Percentiles rank a stretch among this genome's conserved stretches.
phyloP scores from a whole-genome alignment of 805 yeast genomes.

The Peterozyma toletana region DNA sequence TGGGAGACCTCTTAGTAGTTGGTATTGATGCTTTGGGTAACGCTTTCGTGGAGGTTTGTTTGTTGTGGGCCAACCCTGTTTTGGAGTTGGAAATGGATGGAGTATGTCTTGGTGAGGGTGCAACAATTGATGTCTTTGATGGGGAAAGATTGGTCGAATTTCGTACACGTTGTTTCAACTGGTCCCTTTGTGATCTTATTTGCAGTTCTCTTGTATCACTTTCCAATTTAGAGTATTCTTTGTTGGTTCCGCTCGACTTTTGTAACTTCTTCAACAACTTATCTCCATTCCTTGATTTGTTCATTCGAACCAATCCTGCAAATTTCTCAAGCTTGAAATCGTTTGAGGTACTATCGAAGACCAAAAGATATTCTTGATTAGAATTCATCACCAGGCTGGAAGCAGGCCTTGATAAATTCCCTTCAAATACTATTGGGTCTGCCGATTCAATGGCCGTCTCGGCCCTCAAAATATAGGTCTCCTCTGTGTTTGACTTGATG shows the following conservation, averaged over 20 bases:
- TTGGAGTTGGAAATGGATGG: background rate
- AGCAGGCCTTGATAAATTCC: conserved; percentile 8
- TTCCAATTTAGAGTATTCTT: background rate
- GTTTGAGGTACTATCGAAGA: conserved; percentile 18
- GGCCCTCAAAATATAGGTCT: conserved; percentile 15
- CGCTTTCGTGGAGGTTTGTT: background rate
- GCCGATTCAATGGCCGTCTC: conserved; percentile 13
- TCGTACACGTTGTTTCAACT: background rate
- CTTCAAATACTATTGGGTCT: conserved; percentile 21
- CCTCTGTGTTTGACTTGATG: conserved; percentile 6
- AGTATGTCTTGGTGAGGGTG: background rate
- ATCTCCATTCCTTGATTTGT: conserved; percentile 22
- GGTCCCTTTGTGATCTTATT: background rate
- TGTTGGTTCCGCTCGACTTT: background rate
- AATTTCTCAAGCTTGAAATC: conserved; percentile 19
- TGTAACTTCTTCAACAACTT: conserved; percentile 11
- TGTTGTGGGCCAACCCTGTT: background rate
- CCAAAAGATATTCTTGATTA: conserved; percentile 15
- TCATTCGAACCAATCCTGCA: conserved; percentile 20
- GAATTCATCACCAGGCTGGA: background rate
- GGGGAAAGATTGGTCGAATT: background rate
- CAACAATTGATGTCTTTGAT: background rate
- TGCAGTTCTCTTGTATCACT: background rate
- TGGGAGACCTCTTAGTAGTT: background rate
- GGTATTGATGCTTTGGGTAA: background rate